phyloP scores from a whole-genome alignment of 371 early-diverging fungal species.

The Rhizopus delemar region DNA sequence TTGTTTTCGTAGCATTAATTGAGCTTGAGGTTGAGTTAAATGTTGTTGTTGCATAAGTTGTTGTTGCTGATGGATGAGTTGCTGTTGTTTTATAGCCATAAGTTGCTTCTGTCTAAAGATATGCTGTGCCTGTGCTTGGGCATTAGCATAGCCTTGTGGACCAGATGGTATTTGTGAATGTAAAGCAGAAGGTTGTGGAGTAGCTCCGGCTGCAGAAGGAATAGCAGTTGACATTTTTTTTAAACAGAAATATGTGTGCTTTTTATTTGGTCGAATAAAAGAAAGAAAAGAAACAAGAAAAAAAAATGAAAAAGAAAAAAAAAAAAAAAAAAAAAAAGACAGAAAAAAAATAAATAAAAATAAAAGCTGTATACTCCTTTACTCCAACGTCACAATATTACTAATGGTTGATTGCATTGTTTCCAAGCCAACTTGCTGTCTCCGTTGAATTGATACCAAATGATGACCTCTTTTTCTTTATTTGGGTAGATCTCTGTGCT shows the following conservation, averaged over 20 bases:
- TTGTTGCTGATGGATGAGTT: constrained; percentile 9
- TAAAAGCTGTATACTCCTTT: background rate
- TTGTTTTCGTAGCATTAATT: constrained; percentile 7
- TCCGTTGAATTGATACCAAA: constrained; percentile 6
- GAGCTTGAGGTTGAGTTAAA: background rate
- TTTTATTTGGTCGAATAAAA: background rate
- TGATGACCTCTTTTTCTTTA: constrained; percentile 20
- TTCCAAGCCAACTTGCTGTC: constrained; percentile 22
- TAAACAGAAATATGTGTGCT: background rate
- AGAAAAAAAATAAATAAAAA: background rate
- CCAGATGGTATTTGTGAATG: constrained; percentile 18
- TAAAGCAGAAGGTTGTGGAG: constrained; percentile 24
- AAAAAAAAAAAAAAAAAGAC: background rate
- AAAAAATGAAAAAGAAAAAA: constrained; percentile 4
- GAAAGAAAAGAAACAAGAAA: constrained; percentile 4
- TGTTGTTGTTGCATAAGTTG: constrained; percentile 9
- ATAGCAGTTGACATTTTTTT: constrained; percentile 30
- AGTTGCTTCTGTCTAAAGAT: constrained; percentile 32
- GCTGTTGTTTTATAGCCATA: constrained; percentile 20
- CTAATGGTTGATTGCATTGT: constrained; percentile 5
- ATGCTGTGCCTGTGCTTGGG: constrained; percentile 27
- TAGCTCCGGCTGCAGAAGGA: constrained; percentile 26
- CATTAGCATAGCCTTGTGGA: constrained; percentile 28
- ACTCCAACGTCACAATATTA: background rate
- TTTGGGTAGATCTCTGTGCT: constrained; percentile 11